phyloP scores from a whole-genome alignment of 257 asterid genomes.

The Solanum etuberosum region DNA sequence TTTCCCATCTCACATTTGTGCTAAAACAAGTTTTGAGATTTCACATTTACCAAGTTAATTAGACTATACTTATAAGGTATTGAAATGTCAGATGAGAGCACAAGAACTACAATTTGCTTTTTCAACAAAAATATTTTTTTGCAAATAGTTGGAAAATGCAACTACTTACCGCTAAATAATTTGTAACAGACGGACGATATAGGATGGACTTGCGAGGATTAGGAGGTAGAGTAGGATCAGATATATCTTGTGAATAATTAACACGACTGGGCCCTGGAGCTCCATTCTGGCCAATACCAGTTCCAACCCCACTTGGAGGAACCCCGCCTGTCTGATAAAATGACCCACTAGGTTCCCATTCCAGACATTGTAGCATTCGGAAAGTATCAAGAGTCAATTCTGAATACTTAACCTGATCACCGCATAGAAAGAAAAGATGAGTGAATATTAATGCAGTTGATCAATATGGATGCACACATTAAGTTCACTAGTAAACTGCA shows the following conservation, averaged over 20 bases:
- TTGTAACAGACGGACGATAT: conserved; percentile 82
- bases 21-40: background rate
- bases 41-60: background rate
- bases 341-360: conserved; percentile 98
- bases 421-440: background rate
- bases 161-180: conserved; percentile 79
- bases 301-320: conserved; percentile 45
- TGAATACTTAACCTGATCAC: conserved; percentile 76
- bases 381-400: conserved; percentile 83
- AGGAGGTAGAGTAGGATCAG: conserved; percentile 88
- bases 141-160: background rate
- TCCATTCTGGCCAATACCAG: conserved; percentile 65
- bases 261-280: conserved; percentile 60
- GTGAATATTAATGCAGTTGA: background rate
- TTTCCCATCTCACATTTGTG: background rate
- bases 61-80: background rate
- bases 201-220: conserved; percentile 86
- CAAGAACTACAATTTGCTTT: background rate
- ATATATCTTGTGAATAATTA: conserved; percentile 59
- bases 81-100: background rate
- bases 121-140: background rate
- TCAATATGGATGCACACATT: background rate
- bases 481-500: background rate
- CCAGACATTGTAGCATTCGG: conserved; percentile 87
- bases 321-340: conserved; percentile 56